A percentile compares a stretch with the other conserved stretches of the same genome.
These are phyloP conservation scores for Aspergillus sergii DNA, from an alignment of 2,329 filamentous ascomycete species.

Conservation along the genomic window DNA sequence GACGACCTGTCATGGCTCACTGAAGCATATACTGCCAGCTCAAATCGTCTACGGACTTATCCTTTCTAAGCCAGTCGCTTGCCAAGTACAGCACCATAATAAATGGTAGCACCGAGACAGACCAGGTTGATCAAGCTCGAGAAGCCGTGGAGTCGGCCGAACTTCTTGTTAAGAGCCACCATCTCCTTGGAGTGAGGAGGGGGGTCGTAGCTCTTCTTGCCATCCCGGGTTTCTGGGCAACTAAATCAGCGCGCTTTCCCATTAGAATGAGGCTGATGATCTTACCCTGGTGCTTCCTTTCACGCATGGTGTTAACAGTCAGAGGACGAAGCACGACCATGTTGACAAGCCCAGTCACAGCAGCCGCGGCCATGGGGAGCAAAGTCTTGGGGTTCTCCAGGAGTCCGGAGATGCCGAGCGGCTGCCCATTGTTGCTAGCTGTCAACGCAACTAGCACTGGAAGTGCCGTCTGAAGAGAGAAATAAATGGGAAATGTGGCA, in stretches of 20 bases:
- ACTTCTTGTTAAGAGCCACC: slow-evolving; percentile 75
- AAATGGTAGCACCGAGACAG: slow-evolving; percentile 68
- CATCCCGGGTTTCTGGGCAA: slow-evolving; percentile 73
- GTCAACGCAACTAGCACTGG: slow-evolving; percentile 76
- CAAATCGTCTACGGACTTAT: background rate
- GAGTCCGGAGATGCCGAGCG: slow-evolving; percentile 36
- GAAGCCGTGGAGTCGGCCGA: slow-evolving; percentile 76
- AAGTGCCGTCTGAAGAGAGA: slow-evolving; percentile 75
- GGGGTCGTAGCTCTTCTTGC: slow-evolving; percentile 80
- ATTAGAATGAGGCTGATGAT: slow-evolving; percentile 6
- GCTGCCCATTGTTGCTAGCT: slow-evolving; percentile 63
- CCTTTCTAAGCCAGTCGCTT: slow-evolving; percentile 34
- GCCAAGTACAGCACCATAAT: slow-evolving; percentile 77
- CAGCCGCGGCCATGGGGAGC: slow-evolving; percentile 69
- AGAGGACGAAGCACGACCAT: slow-evolving; percentile 71
- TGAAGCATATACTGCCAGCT: background rate
- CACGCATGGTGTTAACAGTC: slow-evolving; percentile 72
- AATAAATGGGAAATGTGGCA: slow-evolving; percentile 80
- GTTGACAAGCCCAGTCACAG: slow-evolving; percentile 72
- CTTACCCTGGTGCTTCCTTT: slow-evolving; percentile 78
- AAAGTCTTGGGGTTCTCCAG: slow-evolving; percentile 64
- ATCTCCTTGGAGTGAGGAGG: slow-evolving; percentile 84
- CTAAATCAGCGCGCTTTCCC: background rate
- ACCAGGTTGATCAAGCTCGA: slow-evolving; percentile 78
- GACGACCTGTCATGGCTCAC: background rate